Conservation (phyloP, 2,329 filamentous ascomycete genomes). For the Xylariaceae sp. region DNA sequence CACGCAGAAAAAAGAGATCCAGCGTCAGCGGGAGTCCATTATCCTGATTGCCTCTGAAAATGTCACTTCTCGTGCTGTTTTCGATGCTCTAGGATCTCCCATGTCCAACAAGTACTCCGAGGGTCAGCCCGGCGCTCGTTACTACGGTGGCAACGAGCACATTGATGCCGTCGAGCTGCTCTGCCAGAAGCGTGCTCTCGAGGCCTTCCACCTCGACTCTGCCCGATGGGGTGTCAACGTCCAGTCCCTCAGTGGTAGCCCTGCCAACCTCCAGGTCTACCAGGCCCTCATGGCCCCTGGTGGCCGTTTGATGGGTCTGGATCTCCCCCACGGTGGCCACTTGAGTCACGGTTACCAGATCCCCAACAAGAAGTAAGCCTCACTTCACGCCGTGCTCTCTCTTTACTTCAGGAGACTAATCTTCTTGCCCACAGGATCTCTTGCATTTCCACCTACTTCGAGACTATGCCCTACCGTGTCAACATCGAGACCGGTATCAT, state of each 20-base stretch:
- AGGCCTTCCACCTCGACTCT: slow-evolving; percentile 80
- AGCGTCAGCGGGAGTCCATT: slow-evolving; percentile 97
- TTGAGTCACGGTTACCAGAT: slow-evolving; percentile 97
- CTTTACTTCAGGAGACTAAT: slow-evolving; percentile 13
- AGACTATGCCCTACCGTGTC: slow-evolving; percentile 95
- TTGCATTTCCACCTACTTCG: slow-evolving; percentile 96
- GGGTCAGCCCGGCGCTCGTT: slow-evolving; percentile 94
- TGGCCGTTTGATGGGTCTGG: slow-evolving; percentile 93
- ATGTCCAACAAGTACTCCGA: slow-evolving; percentile 99
- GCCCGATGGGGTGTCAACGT: slow-evolving; percentile 98
- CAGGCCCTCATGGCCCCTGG: slow-evolving; percentile 95
- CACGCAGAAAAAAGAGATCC: slow-evolving; percentile 75
- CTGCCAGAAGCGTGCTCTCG: slow-evolving; percentile 89
- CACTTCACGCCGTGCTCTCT: not conserved
- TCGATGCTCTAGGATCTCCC: slow-evolving; percentile 89
- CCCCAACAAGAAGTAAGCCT: slow-evolving; percentile 69
- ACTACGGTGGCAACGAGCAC: slow-evolving; percentile 99
- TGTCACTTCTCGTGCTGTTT: slow-evolving; percentile 96
- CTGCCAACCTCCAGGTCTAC: slow-evolving; percentile 97
- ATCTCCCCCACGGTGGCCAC: slow-evolving; percentile 90
- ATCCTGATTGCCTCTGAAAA: slow-evolving; percentile 99
- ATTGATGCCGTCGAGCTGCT: slow-evolving; percentile 94
- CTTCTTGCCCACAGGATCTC: slow-evolving; percentile 62
- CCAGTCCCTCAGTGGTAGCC: slow-evolving; percentile 85
- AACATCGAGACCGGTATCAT: slow-evolving; percentile 88